Evolutionary conservation across 129 eudicot species (phyloP), one percentile per base, ranked within the genome.

Genomic region (Saussurea involucrata): DNA sequence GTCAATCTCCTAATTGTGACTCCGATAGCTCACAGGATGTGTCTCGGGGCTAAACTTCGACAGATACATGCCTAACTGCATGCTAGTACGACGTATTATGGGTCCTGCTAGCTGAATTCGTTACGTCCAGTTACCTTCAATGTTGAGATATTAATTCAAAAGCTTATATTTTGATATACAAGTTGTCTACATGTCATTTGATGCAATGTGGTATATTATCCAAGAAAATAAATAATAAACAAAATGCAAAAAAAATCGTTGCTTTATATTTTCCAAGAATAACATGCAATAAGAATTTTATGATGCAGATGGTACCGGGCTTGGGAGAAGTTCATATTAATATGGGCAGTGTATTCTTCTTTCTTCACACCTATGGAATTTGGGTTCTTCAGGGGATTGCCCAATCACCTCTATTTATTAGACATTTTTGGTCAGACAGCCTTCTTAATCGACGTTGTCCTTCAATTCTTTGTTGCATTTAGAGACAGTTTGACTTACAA

Each of bases 301-400:
- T 55, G 61, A 79, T 88, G 91, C 97, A 95, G 99, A 86, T 95
- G 94, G 94, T 91, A 95, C 82, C 78, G 81, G 32, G 80, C 85
- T 64, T 95, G 99, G 99, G 90, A 83, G 70, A 89, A 92, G 34
- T 76, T 95, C 79, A 95, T 95, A 78, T 84, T 91, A 8, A 0
- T 92, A 73, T 95, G 97, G 96, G 99, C 99, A 33, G 34, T 95
- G 13, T 95, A 95, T 85, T 95, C 99, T 13, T 91, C 97, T 64
- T 86, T 89, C 83, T 95, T 95, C 83, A 95, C 99, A 24, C 97
- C 99, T 22, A 71, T 95, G 85, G 99, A 95, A 88, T 95, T 95
- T 73, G 99, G 97, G 22, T 95, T 95, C 88, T 95, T 95, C 74
- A 76, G 94, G 68, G 99, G 99, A 71, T 83, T 95, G 29, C 99